Evolutionary conservation across 2,329 filamentous ascomycete species (phyloP).

Genomic region (Alternaria sp.): DNA sequence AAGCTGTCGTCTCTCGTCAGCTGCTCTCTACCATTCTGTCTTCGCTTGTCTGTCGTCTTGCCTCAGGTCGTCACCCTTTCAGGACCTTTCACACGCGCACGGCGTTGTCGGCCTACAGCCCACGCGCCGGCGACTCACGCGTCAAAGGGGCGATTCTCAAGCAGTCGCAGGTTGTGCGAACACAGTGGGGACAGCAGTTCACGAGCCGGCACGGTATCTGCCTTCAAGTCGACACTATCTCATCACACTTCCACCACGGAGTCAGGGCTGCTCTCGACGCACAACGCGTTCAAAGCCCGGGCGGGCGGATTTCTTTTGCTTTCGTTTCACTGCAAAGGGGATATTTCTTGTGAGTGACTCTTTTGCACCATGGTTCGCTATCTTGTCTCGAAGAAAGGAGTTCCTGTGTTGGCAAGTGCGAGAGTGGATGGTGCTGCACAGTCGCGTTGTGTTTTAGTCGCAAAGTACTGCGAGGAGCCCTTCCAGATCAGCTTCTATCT

Average conservation of each 20-base stretch:
- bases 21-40: conserved; percentile 7
- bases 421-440: conserved; percentile 18
- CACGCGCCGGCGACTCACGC: conserved; percentile 20
- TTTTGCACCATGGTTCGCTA: conserved; percentile 12
- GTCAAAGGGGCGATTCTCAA: conserved; percentile 25
- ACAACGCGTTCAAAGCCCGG: conserved; percentile 24
- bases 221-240: neutral
- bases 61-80: conserved; percentile 28
- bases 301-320: conserved; percentile 26
- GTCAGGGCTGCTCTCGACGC: conserved; percentile 26
- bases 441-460: conserved; percentile 17
- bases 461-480: conserved; percentile 19
- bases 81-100: conserved; percentile 22
- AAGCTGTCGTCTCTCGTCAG: neutral
- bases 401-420: conserved; percentile 22
- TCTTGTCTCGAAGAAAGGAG: conserved; percentile 21
- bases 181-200: conserved; percentile 17
- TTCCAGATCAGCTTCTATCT: conserved; percentile 26
- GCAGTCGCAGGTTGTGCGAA: conserved; percentile 17
- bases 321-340: conserved; percentile 14
- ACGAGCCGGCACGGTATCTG: neutral
- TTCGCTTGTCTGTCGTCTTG: conserved; percentile 12
- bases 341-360: conserved; percentile 17
- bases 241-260: conserved; percentile 6
- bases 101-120: conserved; percentile 15